A percentile compares a stretch with the other conserved stretches of the same genome.
Evolutionary conservation across 768 basidiomycete genomes (phyloP).

Genomic region (Russula ochroleuca): DNA sequence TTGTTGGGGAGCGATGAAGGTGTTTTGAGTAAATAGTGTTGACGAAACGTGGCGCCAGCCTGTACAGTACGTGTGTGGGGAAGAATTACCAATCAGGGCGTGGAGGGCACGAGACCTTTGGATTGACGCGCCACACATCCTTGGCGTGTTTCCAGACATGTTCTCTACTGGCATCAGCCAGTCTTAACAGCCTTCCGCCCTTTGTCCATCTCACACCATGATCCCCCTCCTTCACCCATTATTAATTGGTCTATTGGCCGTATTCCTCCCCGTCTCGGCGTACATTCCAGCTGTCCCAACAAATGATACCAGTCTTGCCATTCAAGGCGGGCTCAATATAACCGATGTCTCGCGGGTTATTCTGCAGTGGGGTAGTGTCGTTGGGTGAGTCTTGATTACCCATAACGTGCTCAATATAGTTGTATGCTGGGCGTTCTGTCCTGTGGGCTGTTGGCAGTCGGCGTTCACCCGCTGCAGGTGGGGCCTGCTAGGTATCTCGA

Average conservation of each 20-base stretch:
- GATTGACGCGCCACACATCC: neutral
- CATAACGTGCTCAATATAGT: neutral
- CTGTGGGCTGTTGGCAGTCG: neutral
- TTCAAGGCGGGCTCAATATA: conserved; percentile 45
- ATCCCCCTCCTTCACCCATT: neutral
- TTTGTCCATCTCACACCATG: conserved; percentile 3
- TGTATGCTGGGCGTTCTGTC: neutral
- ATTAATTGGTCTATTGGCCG: conserved; percentile 7
- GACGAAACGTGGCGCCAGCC: no score
- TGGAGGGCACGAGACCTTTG: neutral
- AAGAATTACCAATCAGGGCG: neutral
- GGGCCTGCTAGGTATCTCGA: neutral
- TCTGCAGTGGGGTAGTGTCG: conserved; percentile 58
- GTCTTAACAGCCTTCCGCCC: neutral
- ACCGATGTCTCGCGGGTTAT: conserved; percentile 56
- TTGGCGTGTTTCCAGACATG: conserved; percentile 12
- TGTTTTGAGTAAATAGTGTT: no score
- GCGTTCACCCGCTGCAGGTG: neutral
- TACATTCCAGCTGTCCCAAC: conserved; percentile 75
- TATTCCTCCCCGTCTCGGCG: conserved; percentile 31
- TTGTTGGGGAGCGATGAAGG: conserved; percentile 43
- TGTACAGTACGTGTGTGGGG: neutral
- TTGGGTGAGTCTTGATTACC: conserved; percentile 11
- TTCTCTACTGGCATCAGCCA: neutral
- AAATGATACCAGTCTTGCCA: conserved; percentile 52